Evolutionary conservation across 306 rosid genomes (phyloP), one percentile per base, ranked within the genome.

Genomic region (Gastrolobium bilobum): DNA sequence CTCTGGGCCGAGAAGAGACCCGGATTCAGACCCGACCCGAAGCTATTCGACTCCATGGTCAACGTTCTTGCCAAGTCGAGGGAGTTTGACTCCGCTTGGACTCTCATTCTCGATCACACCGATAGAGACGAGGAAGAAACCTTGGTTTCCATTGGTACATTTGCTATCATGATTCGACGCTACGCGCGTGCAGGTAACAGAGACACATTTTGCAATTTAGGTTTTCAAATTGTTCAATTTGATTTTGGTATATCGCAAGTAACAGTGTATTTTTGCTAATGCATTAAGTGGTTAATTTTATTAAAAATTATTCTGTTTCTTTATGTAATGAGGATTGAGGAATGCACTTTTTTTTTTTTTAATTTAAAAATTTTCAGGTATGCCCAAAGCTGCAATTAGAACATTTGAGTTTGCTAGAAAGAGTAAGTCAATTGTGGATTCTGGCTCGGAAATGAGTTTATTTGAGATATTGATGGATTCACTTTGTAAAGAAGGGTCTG

Each of bases 381-480:
- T 82, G 84, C 13, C 71, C 14, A 88, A 87, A 72, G 77, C 91
- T 31, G 94, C 96, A 4, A 83, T 92, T 65, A 88, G 91, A 59
- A 81, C 98, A 10, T 95, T 86, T 80, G 96, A 92, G 83, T 92
- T 78, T 85, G 97, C 90, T 3, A 73, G 84, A 70, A 78, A 68
- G 62, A 78, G 75, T 13, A 80, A 75, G 64, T 58, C 85, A 37
- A 47, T 91, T 72, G 54, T 81, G 76, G 83, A 68, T 75, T 81
- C 87, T 0, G 77, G 13, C 42, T 83, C 94, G 43, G 96, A 88
- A 64, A 83, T 68, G 80, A 90, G 87, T 10, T 87, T 95, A 82
- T 88, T 91, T 82, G 93, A 86, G 86, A 84, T 89, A 74, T 85
- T 95, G 86, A 81, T 92, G 84, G 99, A 92, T 84, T 88, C 98